Evolutionary conservation across 2,329 filamentous ascomycete genomes (phyloP).

Genomic region (Rhynchosporium graminicola): DNA sequence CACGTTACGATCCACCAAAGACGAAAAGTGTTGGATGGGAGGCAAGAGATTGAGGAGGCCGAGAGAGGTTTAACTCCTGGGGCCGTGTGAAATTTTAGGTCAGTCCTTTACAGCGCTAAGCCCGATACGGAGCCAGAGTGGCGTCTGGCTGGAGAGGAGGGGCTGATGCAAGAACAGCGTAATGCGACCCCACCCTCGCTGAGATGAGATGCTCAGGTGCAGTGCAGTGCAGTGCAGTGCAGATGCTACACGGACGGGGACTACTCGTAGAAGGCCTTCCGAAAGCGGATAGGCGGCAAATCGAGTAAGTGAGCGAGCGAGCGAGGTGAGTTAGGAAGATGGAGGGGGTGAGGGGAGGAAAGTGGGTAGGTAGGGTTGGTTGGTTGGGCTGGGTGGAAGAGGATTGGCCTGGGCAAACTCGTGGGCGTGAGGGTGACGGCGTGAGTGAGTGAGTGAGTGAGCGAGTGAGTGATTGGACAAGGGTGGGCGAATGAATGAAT

Average conservation of each 20-base stretch:
- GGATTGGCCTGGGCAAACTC: not conserved
- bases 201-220: conserved; percentile 14
- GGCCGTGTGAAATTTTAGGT: conserved; percentile 24
- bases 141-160: conserved; percentile 19
- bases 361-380: not conserved
- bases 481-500: too few relatives aligned
- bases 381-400: not conserved
- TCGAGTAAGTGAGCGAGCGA: not conserved
- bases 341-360: not conserved
- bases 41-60: conserved; percentile 23
- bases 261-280: too few relatives aligned
- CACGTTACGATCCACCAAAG: conserved; percentile 19
- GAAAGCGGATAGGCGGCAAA: not conserved
- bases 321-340: not conserved
- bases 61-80: conserved; percentile 31
- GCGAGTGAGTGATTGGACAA: not conserved
- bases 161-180: conserved; percentile 31
- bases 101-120: conserved; percentile 23
- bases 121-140: conserved; percentile 22
- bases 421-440: not conserved
- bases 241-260: too few relatives aligned
- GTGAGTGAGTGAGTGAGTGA: not conserved
- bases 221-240: not conserved
- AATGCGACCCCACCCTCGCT: conserved; percentile 19
- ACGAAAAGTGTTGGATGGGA: conserved; percentile 21